phyloP scores from a whole-genome alignment of 176 grass and related monocot species.

The bread wheat (Triticum aestivum) region IWGSC_CS_RefSeq_v2.1 NC_057812.1:542575990-542576489 shows the following conservation, averaged over 20 bases:
- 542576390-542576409: slow-evolving; percentile 27
- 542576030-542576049: slow-evolving; percentile 5
- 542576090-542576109: slow-evolving; percentile 7
- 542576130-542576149: slow-evolving; percentile 79
- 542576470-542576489: neutral
- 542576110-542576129: slow-evolving; percentile 7
- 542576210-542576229: slow-evolving; percentile 63
- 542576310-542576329: slow-evolving; percentile 76
- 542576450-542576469: neutral
- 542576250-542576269: slow-evolving; percentile 89
- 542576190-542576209: slow-evolving; percentile 69
- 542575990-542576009: slow-evolving; percentile 10
- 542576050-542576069: neutral
- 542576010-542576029: neutral
- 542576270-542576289: slow-evolving; percentile 80
- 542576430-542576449: neutral
- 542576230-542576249: slow-evolving; percentile 80
- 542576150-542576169: slow-evolving; percentile 61
- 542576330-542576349: slow-evolving; percentile 27
- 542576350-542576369: slow-evolving; percentile 34
- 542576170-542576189: slow-evolving; percentile 52
- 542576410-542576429: neutral
- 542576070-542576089: neutral
- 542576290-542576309: slow-evolving; percentile 76
- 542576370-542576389: neutral